These are phyloP conservation scores for Fusarium heterosporum DNA, from an alignment of 2,329 filamentous ascomycete genomes.

Conservation along the genomic window DNA sequence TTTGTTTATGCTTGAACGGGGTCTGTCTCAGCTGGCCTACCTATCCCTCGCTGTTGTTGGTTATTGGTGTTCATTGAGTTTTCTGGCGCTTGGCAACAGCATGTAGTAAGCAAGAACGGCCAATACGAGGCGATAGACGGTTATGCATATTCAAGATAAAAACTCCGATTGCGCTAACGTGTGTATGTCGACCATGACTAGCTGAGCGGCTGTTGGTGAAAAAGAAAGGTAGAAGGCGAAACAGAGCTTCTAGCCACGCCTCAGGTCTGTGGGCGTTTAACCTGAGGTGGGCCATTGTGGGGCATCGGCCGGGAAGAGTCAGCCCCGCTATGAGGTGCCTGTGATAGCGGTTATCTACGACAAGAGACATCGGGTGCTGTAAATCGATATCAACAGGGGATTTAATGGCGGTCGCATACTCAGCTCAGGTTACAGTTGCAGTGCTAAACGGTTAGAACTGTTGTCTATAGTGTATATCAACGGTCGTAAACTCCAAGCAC, in stretches of 20 bases:
- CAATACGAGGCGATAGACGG: constrained; percentile 21
- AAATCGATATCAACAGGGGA: neutral
- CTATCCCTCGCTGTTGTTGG: constrained; percentile 25
- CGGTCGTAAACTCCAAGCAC: constrained; percentile 11
- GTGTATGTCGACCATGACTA: constrained; percentile 14
- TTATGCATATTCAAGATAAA: constrained; percentile 35
- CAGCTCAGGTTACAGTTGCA: constrained; percentile 9
- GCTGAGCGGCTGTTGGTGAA: constrained; percentile 26
- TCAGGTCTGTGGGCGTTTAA: constrained; percentile 23
- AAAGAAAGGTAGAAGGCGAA: constrained; percentile 8
- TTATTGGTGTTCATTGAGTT: constrained; percentile 4
- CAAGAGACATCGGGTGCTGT: neutral
- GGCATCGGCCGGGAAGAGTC: constrained; percentile 7
- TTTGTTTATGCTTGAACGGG: constrained; percentile 45
- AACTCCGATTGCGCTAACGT: constrained; percentile 33
- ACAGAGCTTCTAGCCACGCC: constrained; percentile 18
- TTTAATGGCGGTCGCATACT: constrained; percentile 5
- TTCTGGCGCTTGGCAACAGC: constrained; percentile 6
- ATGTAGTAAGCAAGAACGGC: constrained; percentile 1
- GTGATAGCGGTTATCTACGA: constrained; percentile 17
- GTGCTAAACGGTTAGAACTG: neutral
- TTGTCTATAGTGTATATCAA: constrained; percentile 1
- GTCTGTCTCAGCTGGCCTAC: constrained; percentile 29
- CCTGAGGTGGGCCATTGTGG: constrained; percentile 13
- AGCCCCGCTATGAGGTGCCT: constrained; percentile 19